Conservation (phyloP, 441 rosid genomes). For the Erysimum cheiri region DNA sequence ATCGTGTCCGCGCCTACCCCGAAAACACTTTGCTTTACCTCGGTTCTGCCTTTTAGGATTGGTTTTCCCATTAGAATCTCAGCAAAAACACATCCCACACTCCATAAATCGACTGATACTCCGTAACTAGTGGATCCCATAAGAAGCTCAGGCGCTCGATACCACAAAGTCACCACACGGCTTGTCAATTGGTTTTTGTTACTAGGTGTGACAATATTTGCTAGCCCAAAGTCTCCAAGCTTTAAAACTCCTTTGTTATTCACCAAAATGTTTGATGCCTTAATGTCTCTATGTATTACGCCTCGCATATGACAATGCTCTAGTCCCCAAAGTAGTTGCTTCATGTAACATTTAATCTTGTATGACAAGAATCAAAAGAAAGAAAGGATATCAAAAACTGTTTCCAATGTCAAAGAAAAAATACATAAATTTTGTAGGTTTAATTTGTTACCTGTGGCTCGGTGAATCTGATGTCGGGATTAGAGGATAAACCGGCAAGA, state of each 20-base stretch:
- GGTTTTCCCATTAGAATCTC: conserved; percentile 79
- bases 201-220: conserved; percentile 60
- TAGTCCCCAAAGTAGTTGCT: conserved; percentile 75
- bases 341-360: conserved; percentile 89
- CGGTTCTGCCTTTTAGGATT: conserved; percentile 87
- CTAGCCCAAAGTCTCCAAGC: conserved; percentile 88
- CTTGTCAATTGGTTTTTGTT: conserved; percentile 73
- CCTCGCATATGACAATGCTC: conserved; percentile 90
- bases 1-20: too few relatives aligned
- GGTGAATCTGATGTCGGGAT: conserved; percentile 64
- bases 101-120: conserved; percentile 86
- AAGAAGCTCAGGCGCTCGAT: conserved; percentile 93
- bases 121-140: conserved; percentile 91
- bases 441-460: conserved; percentile 78
- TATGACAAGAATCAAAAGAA: conserved; percentile 23
- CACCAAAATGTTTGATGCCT: conserved; percentile 81
- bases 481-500: conserved; percentile 78
- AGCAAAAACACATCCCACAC: conserved; percentile 89
- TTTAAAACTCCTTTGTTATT: conserved; percentile 80
- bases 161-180: conserved; percentile 93
- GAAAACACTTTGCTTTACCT: conserved; percentile 51
- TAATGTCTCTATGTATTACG: conserved; percentile 85
- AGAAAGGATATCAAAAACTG: neutral
- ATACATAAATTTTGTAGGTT: neutral
- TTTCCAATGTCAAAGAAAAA: neutral